Conservation (phyloP, 1,139 yeast species). For the Keqinozyma sinolaborantium region DNA sequence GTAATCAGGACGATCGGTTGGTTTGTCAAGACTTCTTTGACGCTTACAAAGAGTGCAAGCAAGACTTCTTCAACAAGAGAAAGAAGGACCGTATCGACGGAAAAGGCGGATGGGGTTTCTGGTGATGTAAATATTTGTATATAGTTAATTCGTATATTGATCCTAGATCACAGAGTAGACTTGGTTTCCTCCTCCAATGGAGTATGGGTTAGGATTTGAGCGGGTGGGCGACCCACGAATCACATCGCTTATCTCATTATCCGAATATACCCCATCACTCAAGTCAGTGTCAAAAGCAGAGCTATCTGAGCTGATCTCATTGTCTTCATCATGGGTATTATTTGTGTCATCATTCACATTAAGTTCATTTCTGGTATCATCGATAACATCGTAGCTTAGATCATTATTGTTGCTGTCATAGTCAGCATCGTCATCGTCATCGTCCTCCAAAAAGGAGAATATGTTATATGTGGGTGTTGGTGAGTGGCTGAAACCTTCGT, state of each 20-base stretch:
- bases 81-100: slow-evolving; percentile 37
- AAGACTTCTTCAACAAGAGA: slow-evolving; percentile 62
- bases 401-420: slow-evolving; percentile 1
- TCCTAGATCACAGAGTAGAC: slow-evolving; percentile 1
- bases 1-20: slow-evolving; percentile 70
- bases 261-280: not conserved
- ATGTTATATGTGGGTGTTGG: not conserved
- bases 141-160: slow-evolving; percentile 2
- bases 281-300: not conserved
- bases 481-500: not conserved
- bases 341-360: not conserved
- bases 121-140: slow-evolving; percentile 18
- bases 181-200: slow-evolving; percentile 13
- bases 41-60: slow-evolving; percentile 89
- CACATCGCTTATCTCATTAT: slow-evolving; percentile 42
- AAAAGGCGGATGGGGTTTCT: slow-evolving; percentile 45
- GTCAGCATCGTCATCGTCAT: slow-evolving; percentile 2
- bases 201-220: slow-evolving; percentile 3
- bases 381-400: not conserved
- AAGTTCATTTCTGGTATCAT: not conserved
- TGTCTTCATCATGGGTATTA: slow-evolving; percentile 1
- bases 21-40: slow-evolving; percentile 84
- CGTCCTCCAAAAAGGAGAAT: slow-evolving; percentile 1
- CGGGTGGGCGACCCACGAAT: slow-evolving; percentile 75
- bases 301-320: not conserved